Conservation (phyloP, 805 yeast species). For the Saccharomycopsis fermentans region DNA sequence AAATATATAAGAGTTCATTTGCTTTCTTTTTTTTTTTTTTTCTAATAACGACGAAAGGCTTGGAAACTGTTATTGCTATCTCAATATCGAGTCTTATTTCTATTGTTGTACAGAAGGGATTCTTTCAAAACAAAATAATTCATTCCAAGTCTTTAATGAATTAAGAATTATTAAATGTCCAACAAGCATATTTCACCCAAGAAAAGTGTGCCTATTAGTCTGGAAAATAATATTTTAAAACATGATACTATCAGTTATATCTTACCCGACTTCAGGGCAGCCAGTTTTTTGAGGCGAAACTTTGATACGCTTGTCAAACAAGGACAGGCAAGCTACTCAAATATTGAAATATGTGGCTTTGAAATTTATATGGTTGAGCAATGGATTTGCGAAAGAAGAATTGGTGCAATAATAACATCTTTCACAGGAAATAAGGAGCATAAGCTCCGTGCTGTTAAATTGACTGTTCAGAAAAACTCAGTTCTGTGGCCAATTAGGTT, state of each 20-base stretch:
- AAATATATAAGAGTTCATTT: too few relatives aligned
- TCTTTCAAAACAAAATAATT: too few relatives aligned
- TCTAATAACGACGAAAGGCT: too few relatives aligned
- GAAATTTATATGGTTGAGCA: constrained; percentile 91
- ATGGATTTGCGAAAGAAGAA: constrained; percentile 71
- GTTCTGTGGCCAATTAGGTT: constrained; percentile 38
- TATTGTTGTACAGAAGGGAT: too few relatives aligned
- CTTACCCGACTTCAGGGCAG: constrained; percentile 17
- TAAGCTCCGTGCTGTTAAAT: constrained; percentile 47
- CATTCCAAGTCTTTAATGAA: neutral
- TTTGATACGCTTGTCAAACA: constrained; percentile 7
- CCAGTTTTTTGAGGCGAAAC: constrained; percentile 6
- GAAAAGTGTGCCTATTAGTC: neutral
- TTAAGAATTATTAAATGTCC: neutral
- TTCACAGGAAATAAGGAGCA: constrained; percentile 80
- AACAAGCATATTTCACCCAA: neutral
- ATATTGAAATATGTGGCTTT: constrained; percentile 42
- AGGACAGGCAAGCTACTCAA: constrained; percentile 1
- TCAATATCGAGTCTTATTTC: too few relatives aligned
- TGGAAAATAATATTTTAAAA: neutral
- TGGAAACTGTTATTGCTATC: too few relatives aligned
- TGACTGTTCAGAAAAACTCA: constrained; percentile 40
- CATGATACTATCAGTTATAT: constrained; percentile 3
- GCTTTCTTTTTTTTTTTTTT: too few relatives aligned
- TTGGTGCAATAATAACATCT: constrained; percentile 61